phyloP scores from a whole-genome alignment of 1,284 basidiomycete species.

The Naganishia sp. region DNA sequence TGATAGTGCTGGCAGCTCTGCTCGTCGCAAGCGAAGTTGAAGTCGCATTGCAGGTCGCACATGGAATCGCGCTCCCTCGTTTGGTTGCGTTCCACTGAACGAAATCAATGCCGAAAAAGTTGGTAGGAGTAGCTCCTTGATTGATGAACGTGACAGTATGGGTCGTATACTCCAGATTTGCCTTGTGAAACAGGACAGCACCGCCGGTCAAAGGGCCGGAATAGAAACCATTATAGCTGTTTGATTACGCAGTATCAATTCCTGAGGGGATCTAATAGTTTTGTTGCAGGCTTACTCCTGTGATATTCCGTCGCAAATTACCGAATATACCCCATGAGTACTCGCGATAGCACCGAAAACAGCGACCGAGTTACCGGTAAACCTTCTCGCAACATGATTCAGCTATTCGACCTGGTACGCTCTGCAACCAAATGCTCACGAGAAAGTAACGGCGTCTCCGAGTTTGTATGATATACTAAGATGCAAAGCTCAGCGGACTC shows the following conservation, averaged over 20 bases:
- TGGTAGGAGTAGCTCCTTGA: neutral
- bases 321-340: constrained; percentile 17
- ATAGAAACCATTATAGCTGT: constrained; percentile 17
- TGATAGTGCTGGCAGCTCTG: too few relatives aligned
- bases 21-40: neutral
- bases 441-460: constrained; percentile 6
- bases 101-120: constrained; percentile 16
- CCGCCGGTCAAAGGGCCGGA: constrained; percentile 1
- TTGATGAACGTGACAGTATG: constrained; percentile 20
- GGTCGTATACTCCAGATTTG: constrained; percentile 8
- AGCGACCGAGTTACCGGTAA: constrained; percentile 5
- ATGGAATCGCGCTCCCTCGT: neutral
- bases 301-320: constrained; percentile 6
- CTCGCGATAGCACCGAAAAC: neutral
- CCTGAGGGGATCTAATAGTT: too few relatives aligned
- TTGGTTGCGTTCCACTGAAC: constrained; percentile 16
- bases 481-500: neutral
- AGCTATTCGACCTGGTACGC: neutral
- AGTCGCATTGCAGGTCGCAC: constrained; percentile 2
- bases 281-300: neutral
- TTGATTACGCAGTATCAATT: neutral
- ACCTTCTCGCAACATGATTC: neutral
- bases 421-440: neutral
- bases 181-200: constrained; percentile 6
- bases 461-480: constrained; percentile 3